Evolutionary conservation across 176 grass and related monocot genomes (phyloP).

Genomic region (Oryza longistaminata): DNA sequence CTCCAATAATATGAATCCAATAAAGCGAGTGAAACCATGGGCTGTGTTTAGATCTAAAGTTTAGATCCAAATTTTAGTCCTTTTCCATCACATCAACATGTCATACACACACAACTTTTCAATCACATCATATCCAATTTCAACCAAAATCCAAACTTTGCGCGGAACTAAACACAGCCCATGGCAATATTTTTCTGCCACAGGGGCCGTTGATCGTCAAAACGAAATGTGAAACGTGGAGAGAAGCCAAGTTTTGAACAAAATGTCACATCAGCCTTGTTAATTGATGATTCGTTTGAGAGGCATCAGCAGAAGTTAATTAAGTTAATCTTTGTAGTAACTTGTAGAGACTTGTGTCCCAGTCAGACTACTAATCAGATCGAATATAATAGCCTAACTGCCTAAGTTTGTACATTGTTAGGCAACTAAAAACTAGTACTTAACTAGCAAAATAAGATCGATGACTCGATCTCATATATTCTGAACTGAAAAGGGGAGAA

Average conservation of each 20-base stretch:
- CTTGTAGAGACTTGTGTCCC: background rate
- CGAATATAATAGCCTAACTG: background rate
- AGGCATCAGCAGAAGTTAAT: background rate
- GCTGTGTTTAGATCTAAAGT: no score
- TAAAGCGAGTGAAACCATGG: background rate
- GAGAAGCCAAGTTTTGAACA: constrained; percentile 21
- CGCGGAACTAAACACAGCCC: no score
- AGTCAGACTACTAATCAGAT: background rate
- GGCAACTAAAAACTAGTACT: background rate
- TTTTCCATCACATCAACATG: no score
- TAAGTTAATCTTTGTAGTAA: background rate
- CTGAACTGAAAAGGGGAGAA: background rate
- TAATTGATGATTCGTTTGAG: background rate
- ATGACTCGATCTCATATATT: constrained; percentile 17
- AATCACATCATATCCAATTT: no score
- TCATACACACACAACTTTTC: no score
- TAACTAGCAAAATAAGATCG: background rate
- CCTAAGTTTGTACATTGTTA: background rate
- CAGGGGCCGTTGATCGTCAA: constrained; percentile 7
- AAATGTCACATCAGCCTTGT: background rate
- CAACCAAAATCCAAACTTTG: no score
- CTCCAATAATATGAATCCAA: background rate
- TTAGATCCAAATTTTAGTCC: no score
- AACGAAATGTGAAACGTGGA: constrained; percentile 38
- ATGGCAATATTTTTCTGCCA: background rate